A percentile compares a stretch with the other conserved stretches of the same genome.
Conservation (phyloP, 2,329 filamentous ascomycete genomes). For the Aureobasidium sp. region DNA sequence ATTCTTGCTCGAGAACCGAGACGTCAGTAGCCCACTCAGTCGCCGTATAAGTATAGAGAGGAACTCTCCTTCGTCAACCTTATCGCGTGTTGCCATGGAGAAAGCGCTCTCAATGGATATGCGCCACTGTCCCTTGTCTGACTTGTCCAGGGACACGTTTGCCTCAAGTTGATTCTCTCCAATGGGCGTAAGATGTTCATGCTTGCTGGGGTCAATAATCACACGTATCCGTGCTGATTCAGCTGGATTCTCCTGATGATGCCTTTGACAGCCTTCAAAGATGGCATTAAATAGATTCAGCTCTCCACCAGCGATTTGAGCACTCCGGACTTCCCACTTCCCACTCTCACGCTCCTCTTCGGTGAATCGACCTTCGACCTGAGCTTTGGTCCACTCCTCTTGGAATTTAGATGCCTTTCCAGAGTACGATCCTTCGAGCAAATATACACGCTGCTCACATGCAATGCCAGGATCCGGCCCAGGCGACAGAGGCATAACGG, state of each 20-base stretch:
- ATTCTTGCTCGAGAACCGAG: slow-evolving; percentile 63
- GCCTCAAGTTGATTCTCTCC: slow-evolving; percentile 59
- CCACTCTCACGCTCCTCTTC: slow-evolving; percentile 76
- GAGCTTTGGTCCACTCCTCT: slow-evolving; percentile 81
- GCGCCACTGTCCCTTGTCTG: slow-evolving; percentile 49
- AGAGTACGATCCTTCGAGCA: slow-evolving; percentile 69
- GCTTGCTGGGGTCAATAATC: slow-evolving; percentile 54
- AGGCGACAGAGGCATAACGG: slow-evolving; percentile 5
- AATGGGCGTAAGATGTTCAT: slow-evolving; percentile 29
- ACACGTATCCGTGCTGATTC: slow-evolving; percentile 64
- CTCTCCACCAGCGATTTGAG: slow-evolving; percentile 52
- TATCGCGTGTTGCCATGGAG: slow-evolving; percentile 66
- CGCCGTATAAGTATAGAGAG: slow-evolving; percentile 66
- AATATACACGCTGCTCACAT: slow-evolving; percentile 40
- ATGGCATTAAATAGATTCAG: slow-evolving; percentile 57
- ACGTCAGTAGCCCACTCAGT: slow-evolving; percentile 64
- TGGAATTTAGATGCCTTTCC: slow-evolving; percentile 67
- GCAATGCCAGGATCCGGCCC: slow-evolving; percentile 4
- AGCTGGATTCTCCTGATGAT: slow-evolving; percentile 56
- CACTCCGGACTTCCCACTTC: slow-evolving; percentile 71
- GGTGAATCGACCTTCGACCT: slow-evolving; percentile 75
- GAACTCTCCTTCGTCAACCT: slow-evolving; percentile 65
- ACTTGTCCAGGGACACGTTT: slow-evolving; percentile 54
- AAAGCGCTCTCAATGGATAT: slow-evolving; percentile 58
- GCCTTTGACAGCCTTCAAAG: slow-evolving; percentile 61